Base-by-base conservation (phyloP, 139 green algal species). In the Picochlorum sp. region DNA sequence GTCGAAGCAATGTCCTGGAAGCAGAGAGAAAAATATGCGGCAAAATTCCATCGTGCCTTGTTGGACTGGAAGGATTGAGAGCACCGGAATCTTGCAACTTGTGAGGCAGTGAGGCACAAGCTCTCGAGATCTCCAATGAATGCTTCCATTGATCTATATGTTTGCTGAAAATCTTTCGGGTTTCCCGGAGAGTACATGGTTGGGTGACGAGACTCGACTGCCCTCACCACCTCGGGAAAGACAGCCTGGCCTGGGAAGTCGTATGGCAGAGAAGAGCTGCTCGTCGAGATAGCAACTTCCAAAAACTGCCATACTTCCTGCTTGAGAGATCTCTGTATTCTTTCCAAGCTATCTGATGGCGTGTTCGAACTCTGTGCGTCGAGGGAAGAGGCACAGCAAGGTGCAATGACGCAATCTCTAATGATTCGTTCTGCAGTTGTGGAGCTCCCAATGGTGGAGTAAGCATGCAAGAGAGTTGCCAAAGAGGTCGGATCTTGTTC, bases 11-110 rank as follows among this genome's bases (percentile, higher is more conserved):
- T 85, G 11, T 88, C 83, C 62, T 95, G 88, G 49, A 88, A 92
- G 26, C 82, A 56, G 49, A 95, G 69, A 8, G 85, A 89, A 76
- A 92, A 97, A 79, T 98, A 98, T 14, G 94, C 91, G 1, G 70
- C 62, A 8, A 95, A 72, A 73, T 97, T 97, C 92, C 92, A 98
- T 14, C 81, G 68, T 62, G 81, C 81, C 26, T 83, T 30, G 63
- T 90, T 95, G 20, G 71, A 72, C 2, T 68, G 34, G 55, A 84
- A 80, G 7, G 81, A 73, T 28, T 69, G 14, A 11, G 68, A 81
- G 6, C 30, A 60, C 1, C 89, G 68, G 49, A 98, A 66, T 3
- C 30, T 62, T 64, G 89, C 80, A 30, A 67, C 52, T 59, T 78
- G 63, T 13, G 70, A 50, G 24, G 15, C 28, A 7, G 59, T 67